These are phyloP conservation scores for Dothistroma septosporum DNA, from an alignment of 2,329 filamentous ascomycete species.

Conservation along the genomic window DNA sequence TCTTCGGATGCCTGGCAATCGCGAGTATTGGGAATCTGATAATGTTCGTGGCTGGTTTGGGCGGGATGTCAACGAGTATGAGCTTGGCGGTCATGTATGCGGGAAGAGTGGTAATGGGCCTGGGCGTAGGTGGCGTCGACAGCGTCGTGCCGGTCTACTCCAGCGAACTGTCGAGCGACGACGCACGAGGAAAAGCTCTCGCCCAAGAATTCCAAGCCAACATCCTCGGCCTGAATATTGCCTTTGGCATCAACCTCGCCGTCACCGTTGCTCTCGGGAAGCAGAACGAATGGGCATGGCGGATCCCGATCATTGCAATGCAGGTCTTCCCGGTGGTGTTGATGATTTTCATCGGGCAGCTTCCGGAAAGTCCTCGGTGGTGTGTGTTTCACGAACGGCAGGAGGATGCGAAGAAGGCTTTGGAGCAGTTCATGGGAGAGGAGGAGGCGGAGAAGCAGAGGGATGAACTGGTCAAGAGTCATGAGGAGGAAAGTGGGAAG, in stretches of 20 bases:
- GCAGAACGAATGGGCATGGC: conserved; percentile 58
- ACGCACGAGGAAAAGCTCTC: conserved; percentile 54
- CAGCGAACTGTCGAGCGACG: conserved; percentile 55
- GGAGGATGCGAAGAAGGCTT: conserved; percentile 49
- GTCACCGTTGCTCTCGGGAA: conserved; percentile 54
- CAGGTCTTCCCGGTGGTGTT: conserved; percentile 55
- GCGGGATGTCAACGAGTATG: conserved; percentile 34
- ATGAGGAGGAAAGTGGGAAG: conserved; percentile 46
- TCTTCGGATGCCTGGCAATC: conserved; percentile 53
- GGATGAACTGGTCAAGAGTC: conserved; percentile 49
- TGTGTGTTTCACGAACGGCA: conserved; percentile 49
- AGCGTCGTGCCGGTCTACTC: conserved; percentile 59
- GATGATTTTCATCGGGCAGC: conserved; percentile 48
- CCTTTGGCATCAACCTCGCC: conserved; percentile 56
- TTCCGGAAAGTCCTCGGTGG: conserved; percentile 59
- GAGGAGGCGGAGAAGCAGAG: conserved; percentile 47
- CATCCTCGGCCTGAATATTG: conserved; percentile 59
- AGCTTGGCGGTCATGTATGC: conserved; percentile 49
- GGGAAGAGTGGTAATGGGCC: conserved; percentile 51
- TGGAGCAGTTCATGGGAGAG: conserved; percentile 50
- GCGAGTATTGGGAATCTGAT: conserved; percentile 55
- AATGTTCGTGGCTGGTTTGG: conserved; percentile 57
- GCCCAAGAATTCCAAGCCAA: conserved; percentile 63
- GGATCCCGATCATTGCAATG: conserved; percentile 59
- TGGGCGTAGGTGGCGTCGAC: conserved; percentile 59